A percentile compares a stretch with the other conserved stretches of the same genome.
phyloP scores from a whole-genome alignment of 2,329 filamentous ascomycete species.

The Xylariaceae sp. region DNA sequence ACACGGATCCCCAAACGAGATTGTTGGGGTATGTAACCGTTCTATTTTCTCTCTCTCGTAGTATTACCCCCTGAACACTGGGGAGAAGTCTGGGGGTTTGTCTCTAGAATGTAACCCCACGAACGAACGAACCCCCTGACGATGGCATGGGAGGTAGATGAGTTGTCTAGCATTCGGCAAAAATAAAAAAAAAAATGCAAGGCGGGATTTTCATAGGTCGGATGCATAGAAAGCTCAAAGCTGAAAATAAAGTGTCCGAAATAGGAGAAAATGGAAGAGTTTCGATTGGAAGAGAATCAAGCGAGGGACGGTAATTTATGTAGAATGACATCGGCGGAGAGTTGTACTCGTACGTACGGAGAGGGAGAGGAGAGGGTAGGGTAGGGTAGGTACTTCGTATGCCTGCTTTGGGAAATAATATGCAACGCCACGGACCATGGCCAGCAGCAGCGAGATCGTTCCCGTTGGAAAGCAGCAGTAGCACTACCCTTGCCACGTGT shows the following conservation, averaged over 20 bases:
- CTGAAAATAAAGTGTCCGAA: neutral
- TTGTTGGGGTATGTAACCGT: conserved; percentile 5
- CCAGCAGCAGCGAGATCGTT: conserved; percentile 13
- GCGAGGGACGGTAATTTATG: too few species aligned
- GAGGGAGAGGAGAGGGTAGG: too few species aligned
- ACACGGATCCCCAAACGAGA: conserved; percentile 15
- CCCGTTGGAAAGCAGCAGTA: conserved; percentile 2
- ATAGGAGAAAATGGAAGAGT: too few species aligned
- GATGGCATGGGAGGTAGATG: conserved; percentile 13
- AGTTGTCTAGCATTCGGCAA: conserved; percentile 9
- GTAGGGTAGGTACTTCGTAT: neutral
- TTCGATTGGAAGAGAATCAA: too few species aligned
- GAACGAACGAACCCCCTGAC: conserved; percentile 3
- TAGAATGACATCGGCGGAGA: too few species aligned
- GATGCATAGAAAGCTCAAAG: neutral
- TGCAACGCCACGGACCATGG: conserved; percentile 2
- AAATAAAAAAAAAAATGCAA: too few species aligned
- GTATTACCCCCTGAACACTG: neutral
- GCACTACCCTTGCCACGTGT: conserved; percentile 15
- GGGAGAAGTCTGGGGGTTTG: conserved; percentile 6
- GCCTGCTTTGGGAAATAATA: conserved; percentile 13
- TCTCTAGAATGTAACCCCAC: conserved; percentile 10
- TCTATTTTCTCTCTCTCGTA: neutral
- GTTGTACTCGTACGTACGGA: too few species aligned
- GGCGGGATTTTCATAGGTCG: too few species aligned